phyloP scores from a whole-genome alignment of 805 yeast species.

The Metschnikowia chrysomelidarum region DNA sequence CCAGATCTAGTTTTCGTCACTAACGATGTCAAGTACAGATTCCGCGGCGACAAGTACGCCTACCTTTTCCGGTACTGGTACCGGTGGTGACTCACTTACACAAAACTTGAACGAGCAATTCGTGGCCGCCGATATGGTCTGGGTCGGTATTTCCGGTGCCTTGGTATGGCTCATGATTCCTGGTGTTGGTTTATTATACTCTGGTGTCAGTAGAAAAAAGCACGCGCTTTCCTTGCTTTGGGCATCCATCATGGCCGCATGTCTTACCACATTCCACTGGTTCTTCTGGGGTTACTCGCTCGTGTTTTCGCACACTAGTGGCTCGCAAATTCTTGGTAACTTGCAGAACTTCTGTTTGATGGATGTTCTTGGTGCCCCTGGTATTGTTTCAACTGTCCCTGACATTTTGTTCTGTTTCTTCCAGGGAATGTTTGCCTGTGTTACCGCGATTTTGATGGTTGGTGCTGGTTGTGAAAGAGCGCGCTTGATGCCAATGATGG shows the following conservation, averaged over 20 bases:
- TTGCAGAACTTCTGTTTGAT: conserved; percentile 76
- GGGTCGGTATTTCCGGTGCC: conserved; percentile 75
- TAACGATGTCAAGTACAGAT: conserved; percentile 9
- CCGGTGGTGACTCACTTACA: conserved; percentile 79
- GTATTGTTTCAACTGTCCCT: conserved; percentile 69
- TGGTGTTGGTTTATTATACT: conserved; percentile 89
- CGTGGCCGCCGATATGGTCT: conserved; percentile 76
- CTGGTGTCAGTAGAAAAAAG: conserved; percentile 91
- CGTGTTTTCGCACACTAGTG: conserved; percentile 68
- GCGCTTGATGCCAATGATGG: conserved; percentile 93
- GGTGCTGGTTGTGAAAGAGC: conserved; percentile 99
- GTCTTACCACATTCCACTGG: conserved; percentile 90
- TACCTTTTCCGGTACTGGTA: conserved; percentile 10
- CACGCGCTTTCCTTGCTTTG: conserved; percentile 93
- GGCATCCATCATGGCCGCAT: conserved; percentile 89
- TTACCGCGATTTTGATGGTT: conserved; percentile 88
- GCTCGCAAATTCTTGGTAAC: conserved; percentile 73
- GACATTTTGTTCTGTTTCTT: conserved; percentile 86
- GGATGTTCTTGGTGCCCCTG: conserved; percentile 79
- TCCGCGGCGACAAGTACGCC: conserved; percentile 8
- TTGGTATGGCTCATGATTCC: conserved; percentile 97
- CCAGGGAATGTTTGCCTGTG: conserved; percentile 96
- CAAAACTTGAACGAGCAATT: conserved; percentile 69
- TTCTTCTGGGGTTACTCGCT: conserved; percentile 82
- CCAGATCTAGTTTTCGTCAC: no score